Evolutionary conservation across 805 yeast species (phyloP), one percentile per base, ranked within the genome.

Genomic region (Blastobotrys muscicola): DNA sequence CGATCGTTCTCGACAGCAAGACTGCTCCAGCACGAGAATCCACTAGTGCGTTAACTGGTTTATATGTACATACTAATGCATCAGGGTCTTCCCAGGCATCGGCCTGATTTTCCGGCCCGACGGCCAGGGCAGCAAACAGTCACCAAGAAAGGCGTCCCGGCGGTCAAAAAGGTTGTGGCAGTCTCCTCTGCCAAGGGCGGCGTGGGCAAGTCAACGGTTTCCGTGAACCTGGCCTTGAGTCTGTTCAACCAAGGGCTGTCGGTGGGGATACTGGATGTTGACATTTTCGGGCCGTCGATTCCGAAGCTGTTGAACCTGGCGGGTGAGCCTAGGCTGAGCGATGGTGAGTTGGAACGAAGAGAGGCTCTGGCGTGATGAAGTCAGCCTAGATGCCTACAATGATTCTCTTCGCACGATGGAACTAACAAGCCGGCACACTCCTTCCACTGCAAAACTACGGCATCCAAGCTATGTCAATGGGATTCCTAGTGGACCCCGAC

Each of bases 401-500:
- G n/a, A n/a, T n/a, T n/a, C n/a, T n/a, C n/a, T 33, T 23, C n/a
- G 11, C 7, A 13, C 42, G 50, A 52, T 2, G n/a, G n/a, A 20
- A 20, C 26, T 20, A 20, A 20, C 6, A 20, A 20, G 26, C 26
- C 26, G 85, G 86, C 0, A 71, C 72, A 50, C 64, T 85, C 2
- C 56, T 79, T 0, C 95, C 95, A 0, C 60, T 84, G 51, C 59
- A 69, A 8, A 85, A 83, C 56, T 83, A 79, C 50, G 95, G 95
- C 0, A 57, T 85, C 2, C 79, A 82, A 50, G 75, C 87, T 5
- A 85, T 85, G 95, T 84, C 94, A 0, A 85, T 85, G 94, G 95
- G 95, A 0, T 85, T 80, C 54, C 64, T 85, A 51, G 73, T 85
- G 2, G 77, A 77, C 2, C 61, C 71, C 1, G 81, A 81, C 7